Evolutionary conservation across 2,329 filamentous ascomycete genomes (phyloP).

Genomic region (Aspergillus hiratsukae): DNA sequence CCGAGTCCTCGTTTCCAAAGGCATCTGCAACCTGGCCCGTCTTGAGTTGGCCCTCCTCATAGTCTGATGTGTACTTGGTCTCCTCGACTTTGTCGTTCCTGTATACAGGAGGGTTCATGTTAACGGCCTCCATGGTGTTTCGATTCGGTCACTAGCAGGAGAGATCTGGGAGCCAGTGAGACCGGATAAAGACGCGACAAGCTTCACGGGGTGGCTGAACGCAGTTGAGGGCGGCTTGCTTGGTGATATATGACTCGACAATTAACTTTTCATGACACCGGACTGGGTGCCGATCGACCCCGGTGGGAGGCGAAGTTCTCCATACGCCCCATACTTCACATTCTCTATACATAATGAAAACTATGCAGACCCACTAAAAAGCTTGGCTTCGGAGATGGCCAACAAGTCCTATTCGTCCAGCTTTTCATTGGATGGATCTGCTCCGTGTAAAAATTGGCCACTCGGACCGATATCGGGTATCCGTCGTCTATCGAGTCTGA

Average conservation of each 20-base stretch:
- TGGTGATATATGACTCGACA: not conserved
- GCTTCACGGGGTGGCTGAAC: not conserved
- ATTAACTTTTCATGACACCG: not conserved
- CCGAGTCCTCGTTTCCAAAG: conserved; percentile 30
- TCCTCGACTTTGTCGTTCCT: not conserved
- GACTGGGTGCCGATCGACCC: not conserved
- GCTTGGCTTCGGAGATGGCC: not conserved
- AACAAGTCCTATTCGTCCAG: not conserved
- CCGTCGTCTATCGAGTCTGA: not conserved
- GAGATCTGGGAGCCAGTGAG: not conserved
- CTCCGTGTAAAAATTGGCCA: not conserved
- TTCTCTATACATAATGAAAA: not conserved
- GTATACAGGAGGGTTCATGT: not conserved
- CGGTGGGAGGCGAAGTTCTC: not conserved
- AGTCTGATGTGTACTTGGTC: not conserved
- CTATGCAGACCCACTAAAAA: not conserved
- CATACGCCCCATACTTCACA: not conserved
- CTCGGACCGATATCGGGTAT: not conserved
- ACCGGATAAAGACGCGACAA: not conserved
- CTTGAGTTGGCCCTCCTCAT: not conserved
- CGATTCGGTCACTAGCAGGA: not conserved
- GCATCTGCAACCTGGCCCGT: conserved; percentile 15
- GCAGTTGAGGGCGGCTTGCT: not conserved
- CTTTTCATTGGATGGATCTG: not conserved
- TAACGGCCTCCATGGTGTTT: not conserved